These are phyloP conservation scores for Colletotrichum sp. DNA, from an alignment of 2,329 filamentous ascomycete genomes.

Conservation along the genomic window DNA sequence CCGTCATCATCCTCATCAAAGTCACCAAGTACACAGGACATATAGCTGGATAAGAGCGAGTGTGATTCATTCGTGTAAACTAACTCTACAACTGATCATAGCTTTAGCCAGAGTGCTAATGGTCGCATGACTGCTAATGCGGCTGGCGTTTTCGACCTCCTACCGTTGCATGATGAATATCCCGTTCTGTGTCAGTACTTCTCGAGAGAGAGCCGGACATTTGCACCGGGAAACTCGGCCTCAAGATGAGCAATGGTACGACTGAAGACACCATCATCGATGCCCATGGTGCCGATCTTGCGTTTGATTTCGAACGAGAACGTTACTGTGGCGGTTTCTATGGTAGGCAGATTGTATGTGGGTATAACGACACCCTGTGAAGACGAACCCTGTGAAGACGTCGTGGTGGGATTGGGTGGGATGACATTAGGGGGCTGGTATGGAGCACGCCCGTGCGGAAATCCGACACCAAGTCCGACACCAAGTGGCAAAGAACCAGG, in stretches of 20 bases:
- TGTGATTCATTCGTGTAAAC: background rate
- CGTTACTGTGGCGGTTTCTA: background rate
- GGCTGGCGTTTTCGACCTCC: background rate
- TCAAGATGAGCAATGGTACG: background rate
- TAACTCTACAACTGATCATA: background rate
- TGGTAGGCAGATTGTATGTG: background rate
- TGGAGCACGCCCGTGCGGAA: background rate
- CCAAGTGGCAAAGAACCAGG: too few relatives aligned
- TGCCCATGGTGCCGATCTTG: background rate
- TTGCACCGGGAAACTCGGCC: background rate
- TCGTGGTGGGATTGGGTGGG: background rate
- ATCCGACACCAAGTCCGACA: background rate
- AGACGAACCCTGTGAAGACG: background rate
- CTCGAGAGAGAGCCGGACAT: background rate
- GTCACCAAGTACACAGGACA: background rate
- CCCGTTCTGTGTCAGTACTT: background rate
- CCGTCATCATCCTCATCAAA: background rate
- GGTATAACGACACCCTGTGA: background rate
- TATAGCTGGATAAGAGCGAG: background rate
- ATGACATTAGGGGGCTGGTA: background rate
- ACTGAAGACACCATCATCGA: background rate
- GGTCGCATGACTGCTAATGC: background rate
- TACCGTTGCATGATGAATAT: background rate
- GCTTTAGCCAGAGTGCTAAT: too few relatives aligned
- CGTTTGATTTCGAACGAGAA: background rate